Evolutionary conservation across 768 basidiomycete genomes (phyloP), one percentile per base, ranked within the genome.

Genomic region (Leccinum arenicola): DNA sequence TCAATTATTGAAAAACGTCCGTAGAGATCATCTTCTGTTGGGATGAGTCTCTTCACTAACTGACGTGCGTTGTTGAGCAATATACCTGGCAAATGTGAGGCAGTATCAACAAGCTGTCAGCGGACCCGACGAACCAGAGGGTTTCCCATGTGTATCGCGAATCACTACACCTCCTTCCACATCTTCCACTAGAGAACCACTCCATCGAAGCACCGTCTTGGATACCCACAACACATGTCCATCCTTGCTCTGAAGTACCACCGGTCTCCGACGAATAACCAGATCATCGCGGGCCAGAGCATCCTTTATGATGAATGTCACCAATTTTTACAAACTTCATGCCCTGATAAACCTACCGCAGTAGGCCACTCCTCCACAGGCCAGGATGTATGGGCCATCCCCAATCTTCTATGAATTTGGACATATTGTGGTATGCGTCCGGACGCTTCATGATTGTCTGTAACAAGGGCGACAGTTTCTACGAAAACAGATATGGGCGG

Each of bases 311-410:
- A 21, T 3, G 7, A 49, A 47, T 50, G 19, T 25, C 52, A 15
- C 38, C 15, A 40, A 55, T 17, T 61, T 50, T 50, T 50, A 54
- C 27, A 25, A 36, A 35, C 23, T 25, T 25, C 51, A 48, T 40
- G 11, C 17, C 11, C 19, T 33, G 10, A 52, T 38, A 21, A 21
- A 76, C 82, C 58, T 66, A 91, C 92, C 58, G 85, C 81, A 47
- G 82, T 84, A 6, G 92, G 92, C 80, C 87, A 93, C 21, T 76
- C 74, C 29, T 76, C 71, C 21, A 70, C 70, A 8, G 81, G 75
- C 89, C 89, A 91, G 55, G 80, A 74, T 1, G 92, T 95, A 72
- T 96, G 94, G 70, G 91, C 93, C 94, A 96, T 1, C 94, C 95
- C 69, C 89, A 84, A 2, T 93, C 93, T 56, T 85, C 81, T 15